These are phyloP conservation scores for Paecilomyces formosus DNA, from an alignment of 2,329 filamentous ascomycete genomes.

Conservation along the genomic window DNA sequence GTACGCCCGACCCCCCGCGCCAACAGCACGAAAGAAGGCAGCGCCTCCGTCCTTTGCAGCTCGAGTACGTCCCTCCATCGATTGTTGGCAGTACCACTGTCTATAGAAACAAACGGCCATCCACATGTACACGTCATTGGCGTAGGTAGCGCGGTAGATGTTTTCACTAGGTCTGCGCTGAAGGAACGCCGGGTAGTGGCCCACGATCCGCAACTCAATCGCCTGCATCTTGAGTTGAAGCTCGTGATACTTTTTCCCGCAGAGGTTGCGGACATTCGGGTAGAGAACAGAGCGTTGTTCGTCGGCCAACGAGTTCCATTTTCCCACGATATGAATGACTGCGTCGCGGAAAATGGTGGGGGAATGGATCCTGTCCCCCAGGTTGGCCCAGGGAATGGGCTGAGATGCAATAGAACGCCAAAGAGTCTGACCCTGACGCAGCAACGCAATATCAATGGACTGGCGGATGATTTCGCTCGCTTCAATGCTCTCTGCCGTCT, in stretches of 20 bases:
- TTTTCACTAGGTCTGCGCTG: constrained; percentile 19
- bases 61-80: constrained; percentile 32
- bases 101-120: constrained; percentile 41
- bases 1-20: constrained; percentile 34
- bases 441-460: constrained; percentile 40
- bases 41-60: constrained; percentile 39
- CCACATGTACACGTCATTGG: constrained; percentile 45
- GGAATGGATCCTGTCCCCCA: constrained; percentile 40
- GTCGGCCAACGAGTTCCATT: constrained; percentile 17
- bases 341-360: constrained; percentile 29
- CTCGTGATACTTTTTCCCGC: constrained; percentile 16
- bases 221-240: constrained; percentile 17
- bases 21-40: constrained; percentile 36
- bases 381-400: constrained; percentile 40
- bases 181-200: constrained; percentile 34
- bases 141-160: constrained; percentile 36
- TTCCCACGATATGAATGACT: constrained; percentile 22
- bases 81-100: constrained; percentile 38
- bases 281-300: constrained; percentile 12
- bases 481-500: constrained; percentile 41
- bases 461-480: constrained; percentile 36
- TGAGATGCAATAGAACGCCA: constrained; percentile 36
- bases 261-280: constrained; percentile 12
- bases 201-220: constrained; percentile 19
- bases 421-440: constrained; percentile 40